Percentiles rank a stretch among this genome's conserved stretches.
These are phyloP conservation scores for Apiospora malaysiana DNA, from an alignment of 2,329 filamentous ascomycete genomes.

Conservation along the genomic window DNA sequence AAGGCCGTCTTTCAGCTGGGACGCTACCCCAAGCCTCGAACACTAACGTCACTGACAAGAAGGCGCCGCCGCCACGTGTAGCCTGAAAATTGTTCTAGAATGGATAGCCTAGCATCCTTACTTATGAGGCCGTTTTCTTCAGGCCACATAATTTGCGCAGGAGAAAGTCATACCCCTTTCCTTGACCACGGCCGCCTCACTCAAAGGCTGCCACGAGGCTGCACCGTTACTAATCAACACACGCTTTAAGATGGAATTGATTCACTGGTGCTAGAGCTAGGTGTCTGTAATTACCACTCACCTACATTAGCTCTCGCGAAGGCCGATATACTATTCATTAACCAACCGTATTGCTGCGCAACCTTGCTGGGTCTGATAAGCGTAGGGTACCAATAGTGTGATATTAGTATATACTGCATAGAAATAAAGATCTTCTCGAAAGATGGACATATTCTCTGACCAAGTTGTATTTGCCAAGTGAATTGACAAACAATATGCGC, in stretches of 20 bases:
- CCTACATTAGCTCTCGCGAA: too few relatives aligned
- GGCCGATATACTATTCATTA: too few relatives aligned
- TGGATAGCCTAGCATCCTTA: not conserved
- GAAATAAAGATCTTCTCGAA: too few relatives aligned
- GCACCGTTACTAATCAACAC: not conserved
- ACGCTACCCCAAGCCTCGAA: not conserved
- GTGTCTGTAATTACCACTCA: too few relatives aligned
- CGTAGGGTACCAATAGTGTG: too few relatives aligned
- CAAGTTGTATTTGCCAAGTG: not conserved
- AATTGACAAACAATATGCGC: not conserved
- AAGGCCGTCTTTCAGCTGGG: not conserved
- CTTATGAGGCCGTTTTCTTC: not conserved
- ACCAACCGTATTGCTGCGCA: too few relatives aligned
- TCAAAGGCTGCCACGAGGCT: not conserved
- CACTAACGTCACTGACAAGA: not conserved
- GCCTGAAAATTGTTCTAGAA: not conserved
- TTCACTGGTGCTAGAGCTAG: too few relatives aligned
- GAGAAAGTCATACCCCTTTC: not conserved
- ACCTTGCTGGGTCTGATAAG: too few relatives aligned
- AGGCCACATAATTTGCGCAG: not conserved
- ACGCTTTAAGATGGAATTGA: too few relatives aligned
- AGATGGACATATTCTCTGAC: not conserved
- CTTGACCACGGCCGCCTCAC: not conserved
- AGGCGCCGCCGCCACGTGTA: not conserved
- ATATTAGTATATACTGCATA: too few relatives aligned